A percentile compares a stretch with the other conserved stretches of the same genome.
Evolutionary conservation across 306 rosid species (phyloP).

Genomic region (Vigna trinervia): DNA sequence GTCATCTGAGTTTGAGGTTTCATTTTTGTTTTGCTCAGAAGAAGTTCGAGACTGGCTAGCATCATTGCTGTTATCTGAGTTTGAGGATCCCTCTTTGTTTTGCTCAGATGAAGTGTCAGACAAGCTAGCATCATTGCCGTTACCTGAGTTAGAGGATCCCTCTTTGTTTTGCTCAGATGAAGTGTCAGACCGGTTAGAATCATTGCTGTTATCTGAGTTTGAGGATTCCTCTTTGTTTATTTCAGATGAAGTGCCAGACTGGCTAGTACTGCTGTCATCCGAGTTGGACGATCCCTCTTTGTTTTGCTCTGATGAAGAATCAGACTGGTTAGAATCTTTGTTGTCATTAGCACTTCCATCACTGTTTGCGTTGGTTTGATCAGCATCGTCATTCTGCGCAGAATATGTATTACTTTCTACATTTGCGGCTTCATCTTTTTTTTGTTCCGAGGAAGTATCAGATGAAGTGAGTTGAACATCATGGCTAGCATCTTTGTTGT

Average conservation of each 20-base stretch:
- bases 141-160: conserved; percentile 52
- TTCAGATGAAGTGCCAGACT: conserved; percentile 43
- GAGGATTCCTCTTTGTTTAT: conserved; percentile 53
- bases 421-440: conserved; percentile 55
- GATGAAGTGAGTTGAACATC: conserved; percentile 60
- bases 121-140: conserved; percentile 45
- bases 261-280: not conserved
- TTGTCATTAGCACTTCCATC: conserved; percentile 49
- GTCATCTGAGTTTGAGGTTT: conserved; percentile 52
- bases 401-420: conserved; percentile 47
- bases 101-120: conserved; percentile 44
- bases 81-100: conserved; percentile 53
- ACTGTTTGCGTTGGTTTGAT: conserved; percentile 49
- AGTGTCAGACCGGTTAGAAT: conserved; percentile 15
- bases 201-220: conserved; percentile 50
- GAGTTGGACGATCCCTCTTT: not conserved
- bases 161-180: conserved; percentile 51
- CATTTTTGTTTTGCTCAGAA: conserved; percentile 53
- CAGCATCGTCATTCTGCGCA: conserved; percentile 50
- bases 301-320: conserved; percentile 49
- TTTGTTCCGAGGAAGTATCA: conserved; percentile 57
- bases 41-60: conserved; percentile 34
- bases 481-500: conserved; percentile 48
- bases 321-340: conserved; percentile 18
- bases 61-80: conserved; percentile 45